Evolutionary conservation across 129 eudicot genomes (phyloP), one percentile per base, ranked within the genome.

Genomic region (Helianthus annuus): DNA sequence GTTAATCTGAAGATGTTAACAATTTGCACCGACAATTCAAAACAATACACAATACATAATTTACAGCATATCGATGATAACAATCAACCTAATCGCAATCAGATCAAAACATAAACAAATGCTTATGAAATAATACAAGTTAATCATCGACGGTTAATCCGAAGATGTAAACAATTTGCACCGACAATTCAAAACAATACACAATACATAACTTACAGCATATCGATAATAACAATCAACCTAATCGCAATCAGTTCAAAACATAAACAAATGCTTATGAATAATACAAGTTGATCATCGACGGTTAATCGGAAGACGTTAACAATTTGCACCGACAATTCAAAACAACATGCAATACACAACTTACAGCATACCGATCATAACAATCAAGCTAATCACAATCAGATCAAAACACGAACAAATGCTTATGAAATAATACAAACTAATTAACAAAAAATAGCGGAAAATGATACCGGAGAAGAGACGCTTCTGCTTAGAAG

Each of bases 401-500:
- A 73, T 49, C 66, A 68, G 66, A 74, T 78, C 58, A 66, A 63
- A 63, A 57, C 38, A 61, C 3, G 7, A 40, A 66, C 54, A 51
- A 64, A 39, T 27, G 66, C 15, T 34, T 13, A 77, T 61, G 44
- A 38, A 72, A 48, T 48, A 0, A 48, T 16, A 53, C 22, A 64
- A 6, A 0, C 8, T 46, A 44, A 42, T 51, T 3, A 22, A 6
- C 11, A 48, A 15, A 27, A 45, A 64, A 10, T 5, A 64, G 10
- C 16, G 10, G 65, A 64, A 15, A 51, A 12, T 36, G 48, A 11
- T 85, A 87, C 91, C 97, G 66, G 96, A 79, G 46, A 92, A 77
- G 9, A 82, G 73, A 48, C 82, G 82, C 7, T 80, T 55, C 71
- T 85, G 90, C 83, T 88, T 88, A 29, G 96, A 60, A 29, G 66